Percentiles rank a stretch among this genome's conserved stretches.
These are phyloP conservation scores for Globisporangium spinosum DNA, from an alignment of 352 stramenopile species.

Conservation along the genomic window DNA sequence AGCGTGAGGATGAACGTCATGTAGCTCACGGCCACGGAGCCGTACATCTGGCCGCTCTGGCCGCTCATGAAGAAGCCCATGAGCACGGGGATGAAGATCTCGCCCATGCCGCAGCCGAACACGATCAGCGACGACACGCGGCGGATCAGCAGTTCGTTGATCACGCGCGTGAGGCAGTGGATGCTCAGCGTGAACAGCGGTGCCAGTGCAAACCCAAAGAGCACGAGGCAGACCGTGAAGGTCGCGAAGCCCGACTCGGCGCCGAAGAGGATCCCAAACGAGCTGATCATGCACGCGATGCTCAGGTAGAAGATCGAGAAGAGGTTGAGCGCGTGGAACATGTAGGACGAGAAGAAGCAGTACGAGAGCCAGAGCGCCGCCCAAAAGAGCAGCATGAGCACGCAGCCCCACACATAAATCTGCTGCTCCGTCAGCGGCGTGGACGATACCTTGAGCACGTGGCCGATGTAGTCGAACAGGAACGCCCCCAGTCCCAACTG, in stretches of 20 bases:
- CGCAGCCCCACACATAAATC: slow-evolving; percentile 51
- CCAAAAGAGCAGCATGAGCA: slow-evolving; percentile 76
- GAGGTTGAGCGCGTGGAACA: slow-evolving; percentile 69
- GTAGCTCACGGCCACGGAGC: slow-evolving; percentile 68
- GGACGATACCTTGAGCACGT: slow-evolving; percentile 37
- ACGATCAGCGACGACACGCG: slow-evolving; percentile 82
- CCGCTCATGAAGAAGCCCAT: slow-evolving; percentile 88
- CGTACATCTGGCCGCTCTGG: slow-evolving; percentile 71
- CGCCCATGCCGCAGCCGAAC: slow-evolving; percentile 79
- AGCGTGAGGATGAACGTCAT: slow-evolving; percentile 78
- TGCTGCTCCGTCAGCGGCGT: slow-evolving; percentile 22
- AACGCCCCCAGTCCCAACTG: slow-evolving; percentile 75
- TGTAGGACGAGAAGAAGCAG: slow-evolving; percentile 66
- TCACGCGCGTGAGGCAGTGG: slow-evolving; percentile 79
- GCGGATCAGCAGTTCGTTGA: slow-evolving; percentile 75
- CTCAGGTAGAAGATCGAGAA: slow-evolving; percentile 58
- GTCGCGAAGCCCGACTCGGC: slow-evolving; percentile 44
- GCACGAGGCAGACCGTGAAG: slow-evolving; percentile 50
- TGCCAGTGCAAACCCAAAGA: slow-evolving; percentile 64
- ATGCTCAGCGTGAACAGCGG: slow-evolving; percentile 81
- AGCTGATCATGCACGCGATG: slow-evolving; percentile 57
- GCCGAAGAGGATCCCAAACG: slow-evolving; percentile 67
- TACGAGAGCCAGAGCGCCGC: slow-evolving; percentile 69
- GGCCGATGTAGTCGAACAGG: slow-evolving; percentile 75
- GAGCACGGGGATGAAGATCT: slow-evolving; percentile 79